A percentile compares a stretch with the other conserved stretches of the same genome.
Evolutionary conservation across 495 filamentous ascomycete species (phyloP).

Genomic region (Annulohypoxylon maeteangense): DNA sequence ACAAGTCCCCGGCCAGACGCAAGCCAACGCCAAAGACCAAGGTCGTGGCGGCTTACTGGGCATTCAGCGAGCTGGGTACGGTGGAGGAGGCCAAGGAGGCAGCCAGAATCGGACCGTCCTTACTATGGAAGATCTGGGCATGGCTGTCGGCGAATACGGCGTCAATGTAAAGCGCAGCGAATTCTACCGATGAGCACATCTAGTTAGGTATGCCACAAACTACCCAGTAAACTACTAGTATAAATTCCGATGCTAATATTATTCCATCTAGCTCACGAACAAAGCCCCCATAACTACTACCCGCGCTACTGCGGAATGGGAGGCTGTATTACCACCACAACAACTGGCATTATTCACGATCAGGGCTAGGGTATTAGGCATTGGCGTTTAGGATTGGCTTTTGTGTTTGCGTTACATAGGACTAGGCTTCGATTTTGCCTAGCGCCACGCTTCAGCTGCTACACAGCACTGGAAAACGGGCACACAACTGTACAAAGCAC

Average conservation of each 20-base stretch:
- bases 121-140: constrained; percentile 98
- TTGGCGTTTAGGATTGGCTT: constrained; percentile 31
- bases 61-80: constrained; percentile 90
- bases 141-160: constrained; percentile 96
- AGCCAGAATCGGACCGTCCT: constrained; percentile 92
- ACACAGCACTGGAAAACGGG: background rate
- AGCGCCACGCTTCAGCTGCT: background rate
- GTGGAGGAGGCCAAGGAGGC: constrained; percentile 89
- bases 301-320: background rate
- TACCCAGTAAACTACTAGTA: background rate
- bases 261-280: background rate
- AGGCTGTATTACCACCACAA: background rate
- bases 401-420: constrained; percentile 5
- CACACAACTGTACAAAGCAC: background rate
- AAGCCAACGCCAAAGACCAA: constrained; percentile 67
- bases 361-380: constrained; percentile 3
- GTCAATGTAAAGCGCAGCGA: constrained; percentile 97
- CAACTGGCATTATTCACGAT: constrained; percentile 6
- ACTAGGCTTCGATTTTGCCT: background rate
- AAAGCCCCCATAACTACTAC: background rate
- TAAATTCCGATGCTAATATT: background rate
- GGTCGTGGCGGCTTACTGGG: constrained; percentile 75
- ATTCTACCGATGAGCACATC: constrained; percentile 86
- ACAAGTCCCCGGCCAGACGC: constrained; percentile 67
- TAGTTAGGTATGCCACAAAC: constrained; percentile 1